Evolutionary conservation across 768 basidiomycete species (phyloP).

Genomic region (Pleurotus platypus): DNA sequence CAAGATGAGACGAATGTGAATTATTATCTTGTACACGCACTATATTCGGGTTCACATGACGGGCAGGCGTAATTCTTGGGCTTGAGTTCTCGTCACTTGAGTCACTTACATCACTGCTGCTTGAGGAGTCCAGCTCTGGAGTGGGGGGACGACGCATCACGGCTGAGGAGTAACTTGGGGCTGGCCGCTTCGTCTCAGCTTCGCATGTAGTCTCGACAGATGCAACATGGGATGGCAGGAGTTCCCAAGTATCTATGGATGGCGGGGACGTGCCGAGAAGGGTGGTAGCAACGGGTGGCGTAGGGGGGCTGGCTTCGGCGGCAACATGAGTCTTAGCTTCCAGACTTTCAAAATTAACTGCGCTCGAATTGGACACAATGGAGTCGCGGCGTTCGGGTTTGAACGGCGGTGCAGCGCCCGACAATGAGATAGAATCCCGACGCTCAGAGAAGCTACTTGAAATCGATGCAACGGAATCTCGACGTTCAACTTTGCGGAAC

Average conservation of each 20-base stretch:
- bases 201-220: not conserved
- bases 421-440: not conserved
- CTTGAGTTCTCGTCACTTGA: slow-evolving; percentile 31
- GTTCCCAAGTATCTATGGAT: too few relatives aligned
- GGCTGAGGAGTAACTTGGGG: slow-evolving; percentile 42
- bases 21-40: slow-evolving; percentile 24
- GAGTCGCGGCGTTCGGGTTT: slow-evolving; percentile 5
- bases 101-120: slow-evolving; percentile 43
- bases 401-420: not conserved
- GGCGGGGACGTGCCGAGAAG: not conserved
- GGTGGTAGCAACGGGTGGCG: not conserved
- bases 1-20: slow-evolving; percentile 16
- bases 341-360: not conserved
- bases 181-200: slow-evolving; percentile 10
- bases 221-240: not conserved
- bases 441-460: slow-evolving; percentile 1
- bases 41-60: slow-evolving; percentile 50
- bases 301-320: not conserved
- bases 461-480: not conserved
- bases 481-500: slow-evolving; percentile 2
- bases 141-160: slow-evolving; percentile 27
- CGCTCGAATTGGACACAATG: not conserved
- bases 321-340: not conserved
- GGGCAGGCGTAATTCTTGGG: slow-evolving; percentile 22
- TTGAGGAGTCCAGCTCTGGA: slow-evolving; percentile 38